Percentiles rank a stretch among this genome's conserved stretches.
Conservation (phyloP, 768 basidiomycete genomes). For the Pulveroboletus sp. region DNA sequence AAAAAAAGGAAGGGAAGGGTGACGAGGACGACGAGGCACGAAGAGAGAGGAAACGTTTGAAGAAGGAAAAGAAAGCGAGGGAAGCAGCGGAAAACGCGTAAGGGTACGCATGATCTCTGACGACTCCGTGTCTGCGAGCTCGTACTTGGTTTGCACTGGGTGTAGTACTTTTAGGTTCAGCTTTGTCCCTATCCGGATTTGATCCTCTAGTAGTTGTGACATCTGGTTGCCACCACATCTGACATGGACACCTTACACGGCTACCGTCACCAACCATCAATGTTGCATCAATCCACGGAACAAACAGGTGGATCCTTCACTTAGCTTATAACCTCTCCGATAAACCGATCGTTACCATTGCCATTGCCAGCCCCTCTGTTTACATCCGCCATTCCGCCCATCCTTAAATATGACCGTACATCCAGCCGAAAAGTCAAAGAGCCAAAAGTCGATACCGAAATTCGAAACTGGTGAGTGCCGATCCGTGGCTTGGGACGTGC, state of each 20-base stretch:
- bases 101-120: neutral
- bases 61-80: constrained; percentile 64
- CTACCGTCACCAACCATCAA: constrained; percentile 7
- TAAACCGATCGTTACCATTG: neutral
- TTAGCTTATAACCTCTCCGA: constrained; percentile 2
- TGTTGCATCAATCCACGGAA: constrained; percentile 10
- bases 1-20: constrained; percentile 49
- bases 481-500: too few species aligned
- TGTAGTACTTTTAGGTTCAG: neutral
- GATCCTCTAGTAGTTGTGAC: constrained; percentile 5
- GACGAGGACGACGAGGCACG: constrained; percentile 57
- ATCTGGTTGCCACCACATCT: constrained; percentile 1
- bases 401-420: constrained; percentile 3
- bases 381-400: neutral
- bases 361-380: neutral
- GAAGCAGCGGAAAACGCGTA: constrained; percentile 36
- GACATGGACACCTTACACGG: constrained; percentile 4
- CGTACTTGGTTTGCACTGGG: neutral
- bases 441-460: constrained; percentile 64
- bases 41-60: constrained; percentile 60
- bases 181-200: constrained; percentile 11
- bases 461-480: constrained; percentile 60
- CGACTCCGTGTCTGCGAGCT: neutral
- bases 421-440: constrained; percentile 35
- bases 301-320: neutral